Evolutionary conservation across 805 yeast genomes (phyloP).

Genomic region (Yarrowia hollandica): DNA sequence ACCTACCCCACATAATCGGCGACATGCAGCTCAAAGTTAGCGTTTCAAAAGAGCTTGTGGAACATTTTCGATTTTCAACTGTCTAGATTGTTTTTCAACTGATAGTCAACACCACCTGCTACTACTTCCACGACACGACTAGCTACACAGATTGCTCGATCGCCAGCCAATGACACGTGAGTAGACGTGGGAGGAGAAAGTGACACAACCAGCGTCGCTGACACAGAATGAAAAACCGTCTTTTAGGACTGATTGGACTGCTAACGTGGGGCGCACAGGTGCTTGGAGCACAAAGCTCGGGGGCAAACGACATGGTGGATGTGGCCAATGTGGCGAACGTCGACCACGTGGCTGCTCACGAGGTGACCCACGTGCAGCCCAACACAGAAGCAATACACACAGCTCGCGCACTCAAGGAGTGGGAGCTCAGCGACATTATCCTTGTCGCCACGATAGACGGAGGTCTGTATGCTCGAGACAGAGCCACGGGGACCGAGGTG

Average conservation of each 20-base stretch:
- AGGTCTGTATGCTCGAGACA: slow-evolving; percentile 72
- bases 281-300: too few species aligned
- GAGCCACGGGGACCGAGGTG: slow-evolving; percentile 68
- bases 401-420: slow-evolving; percentile 44
- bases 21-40: too few species aligned
- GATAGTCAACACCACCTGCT: not conserved
- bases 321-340: slow-evolving; percentile 11
- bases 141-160: not conserved
- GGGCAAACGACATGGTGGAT: not conserved
- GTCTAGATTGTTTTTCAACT: too few species aligned
- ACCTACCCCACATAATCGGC: too few species aligned
- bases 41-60: too few species aligned
- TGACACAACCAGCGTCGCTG: not conserved
- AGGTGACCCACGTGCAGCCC: too few species aligned
- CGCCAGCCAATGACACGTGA: slow-evolving; percentile 3
- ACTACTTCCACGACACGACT: not conserved
- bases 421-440: slow-evolving; percentile 57
- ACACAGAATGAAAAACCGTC: slow-evolving; percentile 22
- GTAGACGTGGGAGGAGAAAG: too few species aligned
- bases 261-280: slow-evolving; percentile 8
- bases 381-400: slow-evolving; percentile 22
- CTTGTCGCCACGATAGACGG: slow-evolving; percentile 85
- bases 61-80: too few species aligned
- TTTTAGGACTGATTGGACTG: slow-evolving; percentile 6
- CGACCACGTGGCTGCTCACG: not conserved